Evolutionary conservation across 345 rosid species (phyloP), one percentile per base, ranked within the genome.

Genomic region (Boechera stricta): DNA sequence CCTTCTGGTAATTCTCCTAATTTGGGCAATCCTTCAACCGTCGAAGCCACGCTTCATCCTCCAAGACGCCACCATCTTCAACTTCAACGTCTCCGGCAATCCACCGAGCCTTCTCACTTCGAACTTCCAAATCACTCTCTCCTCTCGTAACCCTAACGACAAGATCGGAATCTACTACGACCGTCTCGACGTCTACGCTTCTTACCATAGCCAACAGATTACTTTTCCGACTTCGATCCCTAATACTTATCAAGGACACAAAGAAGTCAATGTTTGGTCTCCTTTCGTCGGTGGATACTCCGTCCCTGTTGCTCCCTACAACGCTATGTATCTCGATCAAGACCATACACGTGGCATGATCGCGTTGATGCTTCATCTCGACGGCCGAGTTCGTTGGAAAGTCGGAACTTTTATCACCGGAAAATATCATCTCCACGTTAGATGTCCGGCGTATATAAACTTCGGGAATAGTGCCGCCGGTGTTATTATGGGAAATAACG

Each of bases 51-150:
- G 44, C 0, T 92, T 95, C 86, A 10, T 80, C 81, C 88, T 95
- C 82, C 94, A 89, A 79, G 99, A 95, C 86, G 90, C 86, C 78
- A 95, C 97, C 74, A 89, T 91, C 64, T 88, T 73, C 77, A 75
- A 75, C 85, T 95, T 95, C 94, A 95, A 92, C 86, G 33, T 86
- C 80, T 71, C 99, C 4, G 53, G 54, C 3, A 7, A 67, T 13
- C 82, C 82, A 67, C 93, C 94, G 4, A 83, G 86, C 76, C 32
- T 75, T 59, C 87, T 95, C 80, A 87, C 90, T 9, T 87, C 91
- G 71, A 88, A 69, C 67, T 74, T 79, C 26, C 97, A 92, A 80
- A 80, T 92, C 82, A 87, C 93, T 5, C 31, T 94, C 60, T 68
- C 83, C 15, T 73, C 94, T 6, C 71, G 94, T 53, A 94, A 94